phyloP scores from a whole-genome alignment of 805 yeast genomes.

The Priceomyces castillae region DNA sequence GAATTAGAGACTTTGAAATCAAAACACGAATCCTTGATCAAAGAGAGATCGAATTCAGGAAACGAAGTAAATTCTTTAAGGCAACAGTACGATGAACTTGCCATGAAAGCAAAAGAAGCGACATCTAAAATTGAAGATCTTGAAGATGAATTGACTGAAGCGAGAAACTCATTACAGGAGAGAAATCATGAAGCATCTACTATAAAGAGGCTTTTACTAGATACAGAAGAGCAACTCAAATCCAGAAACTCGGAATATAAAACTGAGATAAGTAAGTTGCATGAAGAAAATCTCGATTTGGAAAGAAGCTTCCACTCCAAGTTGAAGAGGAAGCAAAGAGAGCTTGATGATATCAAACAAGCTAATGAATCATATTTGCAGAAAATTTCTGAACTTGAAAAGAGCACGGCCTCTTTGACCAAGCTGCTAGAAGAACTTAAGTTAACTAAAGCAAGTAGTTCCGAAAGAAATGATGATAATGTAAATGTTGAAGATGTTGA shows the following conservation, averaged over 20 bases:
- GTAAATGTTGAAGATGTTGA: constrained; percentile 20
- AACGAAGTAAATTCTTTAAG: constrained; percentile 46
- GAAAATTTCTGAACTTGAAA: constrained; percentile 41
- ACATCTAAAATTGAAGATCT: constrained; percentile 58
- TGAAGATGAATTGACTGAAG: constrained; percentile 80
- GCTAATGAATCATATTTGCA: constrained; percentile 44
- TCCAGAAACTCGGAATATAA: constrained; percentile 53
- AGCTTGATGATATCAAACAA: constrained; percentile 53
- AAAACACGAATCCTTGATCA: constrained; percentile 31
- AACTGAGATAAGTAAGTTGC: constrained; percentile 46
- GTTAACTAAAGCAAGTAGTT: constrained; percentile 9
- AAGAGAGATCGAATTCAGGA: constrained; percentile 33
- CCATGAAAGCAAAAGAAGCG: constrained; percentile 65
- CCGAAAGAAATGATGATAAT: constrained; percentile 10
- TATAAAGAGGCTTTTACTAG: constrained; percentile 65
- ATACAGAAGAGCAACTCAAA: constrained; percentile 59
- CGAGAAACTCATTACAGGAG: constrained; percentile 70
- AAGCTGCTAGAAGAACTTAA: constrained; percentile 23
- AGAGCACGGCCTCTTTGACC: constrained; percentile 22
- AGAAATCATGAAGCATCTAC: constrained; percentile 75
- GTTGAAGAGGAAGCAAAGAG: constrained; percentile 58
- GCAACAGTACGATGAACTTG: constrained; percentile 70
- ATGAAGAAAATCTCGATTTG: constrained; percentile 60
- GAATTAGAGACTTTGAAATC: constrained; percentile 40
- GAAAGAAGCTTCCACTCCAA: constrained; percentile 52